A percentile compares a stretch with the other conserved stretches of the same genome.
These are phyloP conservation scores for Pseudisothecium myosuroides DNA, from an alignment of 225 moss, liverwort and hornwort species.

Conservation along the genomic window DNA sequence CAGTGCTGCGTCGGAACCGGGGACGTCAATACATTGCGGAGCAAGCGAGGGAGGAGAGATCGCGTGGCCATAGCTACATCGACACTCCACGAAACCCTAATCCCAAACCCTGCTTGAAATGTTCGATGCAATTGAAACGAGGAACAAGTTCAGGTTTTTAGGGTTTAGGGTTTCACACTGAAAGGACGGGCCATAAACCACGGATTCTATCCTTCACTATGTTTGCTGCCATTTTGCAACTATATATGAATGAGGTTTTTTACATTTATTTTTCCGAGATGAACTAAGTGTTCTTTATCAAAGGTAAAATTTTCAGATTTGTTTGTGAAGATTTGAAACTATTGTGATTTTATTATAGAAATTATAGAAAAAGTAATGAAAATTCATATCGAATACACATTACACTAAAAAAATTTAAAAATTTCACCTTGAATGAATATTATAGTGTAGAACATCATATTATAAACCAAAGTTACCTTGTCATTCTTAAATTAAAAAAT, in stretches of 20 bases:
- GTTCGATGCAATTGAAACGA: background rate
- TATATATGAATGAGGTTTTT: too few relatives aligned
- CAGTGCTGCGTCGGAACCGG: background rate
- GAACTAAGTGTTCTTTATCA: too few relatives aligned
- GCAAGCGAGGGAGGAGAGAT: background rate
- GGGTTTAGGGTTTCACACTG: background rate
- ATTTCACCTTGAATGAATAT: rapidly evolving
- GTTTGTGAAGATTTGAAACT: background rate
- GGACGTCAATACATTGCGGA: background rate
- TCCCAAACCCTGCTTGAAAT: background rate
- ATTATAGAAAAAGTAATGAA: background rate
- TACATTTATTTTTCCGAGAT: background rate
- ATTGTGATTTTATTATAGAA: background rate
- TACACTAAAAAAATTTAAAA: background rate
- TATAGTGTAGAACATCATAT: background rate
- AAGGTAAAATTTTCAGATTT: background rate
- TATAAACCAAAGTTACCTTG: rapidly evolving
- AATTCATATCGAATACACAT: background rate
- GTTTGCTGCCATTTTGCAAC: too few relatives aligned
- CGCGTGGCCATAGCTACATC: constrained; percentile 16
- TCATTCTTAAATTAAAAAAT: background rate
- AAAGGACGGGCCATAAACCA: background rate
- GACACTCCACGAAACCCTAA: background rate
- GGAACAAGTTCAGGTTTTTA: background rate
- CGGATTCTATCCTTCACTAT: background rate